Evolutionary conservation across 1,284 basidiomycete genomes (phyloP), one percentile per base, ranked within the genome.

Genomic region (Ceratobasidium theobromae): DNA sequence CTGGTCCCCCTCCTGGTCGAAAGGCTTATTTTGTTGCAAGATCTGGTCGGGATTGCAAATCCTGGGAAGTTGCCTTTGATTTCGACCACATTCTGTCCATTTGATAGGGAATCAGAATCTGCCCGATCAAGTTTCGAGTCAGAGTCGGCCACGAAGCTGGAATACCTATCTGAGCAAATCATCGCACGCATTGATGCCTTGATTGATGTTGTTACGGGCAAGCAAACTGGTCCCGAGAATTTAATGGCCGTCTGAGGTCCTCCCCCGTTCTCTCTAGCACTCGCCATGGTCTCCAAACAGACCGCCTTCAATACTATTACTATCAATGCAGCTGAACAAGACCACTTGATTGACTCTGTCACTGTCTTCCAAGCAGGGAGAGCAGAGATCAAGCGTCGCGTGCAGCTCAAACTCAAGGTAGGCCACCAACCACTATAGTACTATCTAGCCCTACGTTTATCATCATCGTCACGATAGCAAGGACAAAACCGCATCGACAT

Each of bases 401-500:
- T 64, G 1, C 25, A 27, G 9, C 46, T 64, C 4, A 33, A 64
- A 14, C 58, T 64, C 11, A 40, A 51, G 58, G 58, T 64, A 21
- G 2, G 58, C 23, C 9, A 3, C 14, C 12, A 25, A 30, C 3
- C 3, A 18, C 12, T n/a, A n/a, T n/a, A n/a, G n/a, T n/a, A n/a
- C n/a, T 2, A 11, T 45, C 12, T 2, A 58, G 16, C 4, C 21
- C 16, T 32, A 9, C 6, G 18, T 28, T 21, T 23, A 33, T 35
- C 25, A 4, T 35, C 9, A 28, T 12, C 3, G 23, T 51, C 16
- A 9, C 18, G 2, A 25, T 21, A 72, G 70, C 40, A 35, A 38
- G 73, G 73, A 23, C 72, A 73, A 65, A 72, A 73, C 30, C 68
- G 72, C 16, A 67, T 73, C n/a, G 68, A 68, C 18, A 66, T 73